Base-by-base conservation (phyloP, 73 alveolate genomes). In the Halteria grandinella region DNA sequence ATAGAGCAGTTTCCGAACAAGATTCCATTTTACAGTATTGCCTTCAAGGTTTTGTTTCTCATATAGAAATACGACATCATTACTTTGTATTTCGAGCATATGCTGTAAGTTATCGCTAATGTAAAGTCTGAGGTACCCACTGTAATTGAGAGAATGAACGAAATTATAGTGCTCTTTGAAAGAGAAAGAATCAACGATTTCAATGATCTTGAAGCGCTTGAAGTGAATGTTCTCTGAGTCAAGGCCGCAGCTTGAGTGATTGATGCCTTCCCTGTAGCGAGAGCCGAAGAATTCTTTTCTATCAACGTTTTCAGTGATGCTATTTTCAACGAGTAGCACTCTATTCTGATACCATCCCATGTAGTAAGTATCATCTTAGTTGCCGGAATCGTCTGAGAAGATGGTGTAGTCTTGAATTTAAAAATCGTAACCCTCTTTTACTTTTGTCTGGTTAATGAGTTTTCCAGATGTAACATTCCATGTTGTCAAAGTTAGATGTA, bases 341-440 rank as follows among this genome's bases (percentile, higher is more conserved):
- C 55, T 4, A 17, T 57, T 53, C 3, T 50, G 53, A 17, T 57
- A 29, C 73, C 73, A 57, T 15, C 37, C 73, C 73, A 25, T 57
- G 17, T 5, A 2, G 37, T 57, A 57, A 29, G 73, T 57, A 8
- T 14, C 29, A 53, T 53, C 69, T n/a, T n/a, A n/a, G n/a, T n/a
- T 8, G 39, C 11, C 14, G 23, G 49, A 7, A 20, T 18, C 12
- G 39, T 7, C 6, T 5, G 6, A 18, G 8, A 53, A 53, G 29
- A 25, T 8, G 5, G 4, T 10, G 23, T 25, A 23, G 23, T 53
- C 6, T 23, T 53, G 4, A 53, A 21, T 25, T 53, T 18, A 15
- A 53, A 27, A 15, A 10, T 53, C 6, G 5, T 4, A 10, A 18
- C n/a, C n/a, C n/a, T n/a, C 23, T 23, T 10, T 20, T 5, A 14